Evolutionary conservation across 768 basidiomycete genomes (phyloP), one percentile per base, ranked within the genome.

Genomic region (Kwoniella sp.): DNA sequence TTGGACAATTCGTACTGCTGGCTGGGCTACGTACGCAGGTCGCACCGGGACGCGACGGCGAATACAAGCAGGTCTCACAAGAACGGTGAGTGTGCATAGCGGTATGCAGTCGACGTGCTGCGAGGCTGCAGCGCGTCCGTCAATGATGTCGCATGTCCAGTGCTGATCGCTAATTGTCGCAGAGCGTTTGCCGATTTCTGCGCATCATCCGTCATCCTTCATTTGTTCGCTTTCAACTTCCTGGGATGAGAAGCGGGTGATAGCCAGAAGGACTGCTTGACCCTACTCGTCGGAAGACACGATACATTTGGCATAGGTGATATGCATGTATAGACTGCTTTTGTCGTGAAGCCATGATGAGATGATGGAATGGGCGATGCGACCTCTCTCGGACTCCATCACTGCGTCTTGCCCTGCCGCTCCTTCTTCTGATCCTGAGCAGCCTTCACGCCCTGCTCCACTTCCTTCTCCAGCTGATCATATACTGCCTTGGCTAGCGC

Each of bases 191-290:
- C 88, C 38, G 95, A 99, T 69, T 99, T 96, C 69, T 87, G 87
- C 23, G 74, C 92, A 38, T 91, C 91, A n/a, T 92, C 89, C 2
- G 85, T 98, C 57, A 84, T 98, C 32, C 79, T 99, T 28, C 95
- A 99, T 75, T 91, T 96, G 79, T 99, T 98, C 73, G 92, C 95
- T 55, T 96, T 85, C 81, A 96, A 96, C 77, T 98, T 95, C 81
- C 80, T 99, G 12, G 95, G 93, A 73, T 98, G 74, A 23, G 8
- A 7, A 22, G 23, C 14, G 31, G 31, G 15, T 14, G 19, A 38
- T 22, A 17, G 14, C 34, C 15, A 19, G 34, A 36, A 36, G 19
- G 15, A 6, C 7, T 36, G 19, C 5, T 36, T 5, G 7, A n/a
- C n/a, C n/a, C n/a, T n/a, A n/a, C n/a, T n/a, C n/a, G n/a, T n/a